These are phyloP conservation scores for Hymenoscyphus albidus DNA, from an alignment of 2,329 filamentous ascomycete species.

Conservation along the genomic window DNA sequence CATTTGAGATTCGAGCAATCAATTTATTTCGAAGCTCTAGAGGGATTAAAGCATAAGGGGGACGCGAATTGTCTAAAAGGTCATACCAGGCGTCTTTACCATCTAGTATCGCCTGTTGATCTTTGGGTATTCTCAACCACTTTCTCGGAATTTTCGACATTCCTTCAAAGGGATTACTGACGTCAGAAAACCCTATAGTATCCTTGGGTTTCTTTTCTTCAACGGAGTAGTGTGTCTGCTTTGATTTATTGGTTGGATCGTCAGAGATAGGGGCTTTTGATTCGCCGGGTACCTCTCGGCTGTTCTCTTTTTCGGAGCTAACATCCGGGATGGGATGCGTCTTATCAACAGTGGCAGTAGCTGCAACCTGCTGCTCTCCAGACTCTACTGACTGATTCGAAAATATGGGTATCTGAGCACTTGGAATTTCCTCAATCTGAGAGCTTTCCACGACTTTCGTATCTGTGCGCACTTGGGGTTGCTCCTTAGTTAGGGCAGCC, in stretches of 20 bases:
- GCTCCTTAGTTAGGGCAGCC: background rate
- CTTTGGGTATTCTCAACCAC: conserved; percentile 44
- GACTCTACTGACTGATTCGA: background rate
- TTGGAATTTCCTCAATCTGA: background rate
- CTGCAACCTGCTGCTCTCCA: background rate
- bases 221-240: background rate
- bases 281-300: conserved; percentile 17
- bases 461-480: background rate
- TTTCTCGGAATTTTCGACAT: conserved; percentile 37
- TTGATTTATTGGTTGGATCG: background rate
- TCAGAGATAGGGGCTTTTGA: background rate
- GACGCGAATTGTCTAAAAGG: background rate
- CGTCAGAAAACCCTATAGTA: background rate
- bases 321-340: background rate
- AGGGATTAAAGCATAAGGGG: conserved; percentile 33
- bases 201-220: conserved; percentile 10
- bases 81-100: conserved; percentile 40
- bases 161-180: conserved; percentile 26
- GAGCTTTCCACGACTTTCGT: background rate
- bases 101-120: conserved; percentile 49
- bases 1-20: conserved; percentile 13
- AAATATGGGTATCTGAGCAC: background rate
- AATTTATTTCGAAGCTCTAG: conserved; percentile 29
- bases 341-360: background rate
- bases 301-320: conserved; percentile 24